Percentiles rank a stretch among this genome's conserved stretches.
phyloP scores from a whole-genome alignment of 441 rosid genomes.

The Rhodomyrtus psidioides region DNA sequence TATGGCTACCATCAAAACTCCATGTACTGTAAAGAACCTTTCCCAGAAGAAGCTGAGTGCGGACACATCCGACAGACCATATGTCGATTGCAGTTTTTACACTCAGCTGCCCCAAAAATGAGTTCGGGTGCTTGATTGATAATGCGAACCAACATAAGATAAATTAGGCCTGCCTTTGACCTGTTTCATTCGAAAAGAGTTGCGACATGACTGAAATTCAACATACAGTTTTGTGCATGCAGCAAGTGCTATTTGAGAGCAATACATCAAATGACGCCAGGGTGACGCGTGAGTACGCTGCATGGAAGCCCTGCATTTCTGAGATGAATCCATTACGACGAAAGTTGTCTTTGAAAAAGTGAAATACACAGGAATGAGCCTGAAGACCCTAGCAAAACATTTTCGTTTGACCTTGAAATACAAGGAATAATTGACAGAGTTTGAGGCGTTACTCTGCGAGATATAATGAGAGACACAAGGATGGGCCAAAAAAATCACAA shows the following conservation, averaged over 20 bases:
- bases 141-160: conserved; percentile 81
- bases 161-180: conserved; percentile 77
- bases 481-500: too few relatives aligned
- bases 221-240: background rate
- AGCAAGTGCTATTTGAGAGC: background rate
- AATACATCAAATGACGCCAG: background rate
- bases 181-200: conserved; percentile 6
- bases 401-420: background rate
- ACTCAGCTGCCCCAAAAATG: conserved; percentile 85
- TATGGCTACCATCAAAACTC: background rate
- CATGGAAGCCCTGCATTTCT: background rate
- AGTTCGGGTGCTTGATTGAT: conserved; percentile 90
- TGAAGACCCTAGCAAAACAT: background rate
- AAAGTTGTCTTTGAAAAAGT: background rate
- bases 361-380: background rate
- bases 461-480: too few relatives aligned
- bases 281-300: background rate
- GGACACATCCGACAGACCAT: conserved; percentile 84
- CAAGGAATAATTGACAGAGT: too few relatives aligned
- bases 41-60: conserved; percentile 86
- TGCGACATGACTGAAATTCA: background rate
- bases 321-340: background rate
- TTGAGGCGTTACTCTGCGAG: too few relatives aligned
- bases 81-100: conserved; percentile 77
- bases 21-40: conserved; percentile 27